Evolutionary conservation across 257 asterid species (phyloP), one percentile per base, ranked within the genome.

Genomic region (Apocynum venetum): DNA sequence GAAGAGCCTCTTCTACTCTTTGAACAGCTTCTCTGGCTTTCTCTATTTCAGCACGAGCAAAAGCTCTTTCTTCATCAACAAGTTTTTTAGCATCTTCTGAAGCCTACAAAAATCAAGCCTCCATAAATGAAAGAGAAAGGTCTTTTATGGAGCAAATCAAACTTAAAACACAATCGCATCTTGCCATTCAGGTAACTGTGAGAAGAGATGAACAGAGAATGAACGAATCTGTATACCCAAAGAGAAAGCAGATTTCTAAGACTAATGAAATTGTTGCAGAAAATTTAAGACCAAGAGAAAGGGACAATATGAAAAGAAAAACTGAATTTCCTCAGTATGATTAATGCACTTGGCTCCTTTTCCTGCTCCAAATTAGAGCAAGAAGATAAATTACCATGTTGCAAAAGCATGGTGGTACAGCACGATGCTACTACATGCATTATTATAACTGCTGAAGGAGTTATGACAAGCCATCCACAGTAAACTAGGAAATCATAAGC

Each of bases 1-100:
- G 94, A 84, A 94, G 97, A 80, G 98, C 95, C 84, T 94, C 97
- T 86, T 92, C 98, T 75, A 94, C 97, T 86, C 96, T 90, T 88
- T 92, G 98, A 75, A 94, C 98, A 53, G 97, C 96, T 70, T 91
- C 96, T 88, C 97, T 94, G 49, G 98, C 98, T 84, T 87, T 90
- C 88, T 94, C 98, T 77, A 92, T 94, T 86, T 94, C 98, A 63
- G 92, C 89, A 72, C 94, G 86, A 76, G 98, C 97, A 78, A 92
- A 92, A 80, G 96, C 92, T 82, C 97, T 85, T 82, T 94, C 98
- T 82, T 92, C 93, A 51, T 94, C 97, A 60, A 94, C 97, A 68
- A 89, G 94, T 69, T 85, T 91, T 78, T 91, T 94, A 71, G 98
- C 98, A 90, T 94, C 98, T 85, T 92, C 98, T 35, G 98, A 94